phyloP scores from a whole-genome alignment of 768 basidiomycete genomes.

The Leccinellum rugosiceps region DNA sequence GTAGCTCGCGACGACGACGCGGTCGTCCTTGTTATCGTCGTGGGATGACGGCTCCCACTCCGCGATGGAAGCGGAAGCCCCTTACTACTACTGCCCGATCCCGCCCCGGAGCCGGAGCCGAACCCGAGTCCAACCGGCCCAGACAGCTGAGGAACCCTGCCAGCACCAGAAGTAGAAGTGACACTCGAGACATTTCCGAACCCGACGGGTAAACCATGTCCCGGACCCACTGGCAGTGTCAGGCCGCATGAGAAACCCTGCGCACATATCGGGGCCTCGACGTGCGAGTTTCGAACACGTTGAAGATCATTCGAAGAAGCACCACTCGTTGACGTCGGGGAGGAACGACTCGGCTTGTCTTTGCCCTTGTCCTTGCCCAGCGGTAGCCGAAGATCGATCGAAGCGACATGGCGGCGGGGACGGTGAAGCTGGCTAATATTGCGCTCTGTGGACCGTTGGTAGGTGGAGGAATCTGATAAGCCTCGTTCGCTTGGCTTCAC shows the following conservation, averaged over 20 bases:
- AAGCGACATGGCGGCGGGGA: conserved; percentile 3
- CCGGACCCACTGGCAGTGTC: background rate
- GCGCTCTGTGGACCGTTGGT: background rate
- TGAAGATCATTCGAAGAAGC: conserved; percentile 27
- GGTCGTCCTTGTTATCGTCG: conserved; percentile 1
- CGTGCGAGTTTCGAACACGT: background rate
- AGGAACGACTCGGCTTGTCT: background rate
- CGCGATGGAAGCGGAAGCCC: conserved; percentile 18
- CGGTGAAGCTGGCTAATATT: background rate
- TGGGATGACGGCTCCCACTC: conserved; percentile 1
- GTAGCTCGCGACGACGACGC: background rate
- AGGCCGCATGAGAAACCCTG: conserved; percentile 8
- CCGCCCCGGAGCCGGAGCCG: background rate
- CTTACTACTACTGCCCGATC: background rate
- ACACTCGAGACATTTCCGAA: conserved; percentile 4
- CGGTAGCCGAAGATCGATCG: conserved; percentile 17
- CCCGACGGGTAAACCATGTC: background rate
- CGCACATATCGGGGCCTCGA: conserved; percentile 6
- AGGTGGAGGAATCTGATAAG: background rate
- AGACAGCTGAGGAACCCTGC: conserved; percentile 1
- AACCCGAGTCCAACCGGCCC: background rate
- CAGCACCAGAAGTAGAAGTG: background rate
- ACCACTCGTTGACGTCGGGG: conserved; percentile 1
- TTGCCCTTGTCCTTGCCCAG: background rate
- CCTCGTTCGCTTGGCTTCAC: background rate